A percentile compares a stretch with the other conserved stretches of the same genome.
Conservation (phyloP, 1,139 yeast species). For the Blastobotrys raffinosifermentans region DNA sequence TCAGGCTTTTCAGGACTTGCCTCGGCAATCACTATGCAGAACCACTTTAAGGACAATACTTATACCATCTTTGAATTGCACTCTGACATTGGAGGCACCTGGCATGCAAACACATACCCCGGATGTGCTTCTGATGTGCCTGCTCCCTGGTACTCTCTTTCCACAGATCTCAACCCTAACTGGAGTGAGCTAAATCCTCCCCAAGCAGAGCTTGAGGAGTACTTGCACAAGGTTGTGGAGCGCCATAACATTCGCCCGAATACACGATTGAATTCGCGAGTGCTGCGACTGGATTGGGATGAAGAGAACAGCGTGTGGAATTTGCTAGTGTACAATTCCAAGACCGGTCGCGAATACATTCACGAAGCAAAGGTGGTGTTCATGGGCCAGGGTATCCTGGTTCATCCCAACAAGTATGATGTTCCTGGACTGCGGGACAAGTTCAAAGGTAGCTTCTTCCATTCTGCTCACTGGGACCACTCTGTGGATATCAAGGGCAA, state of each 20-base stretch:
- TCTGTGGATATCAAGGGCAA: slow-evolving; percentile 20
- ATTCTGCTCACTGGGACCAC: slow-evolving; percentile 26
- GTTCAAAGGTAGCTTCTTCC: slow-evolving; percentile 26
- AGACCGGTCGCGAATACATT: slow-evolving; percentile 22
- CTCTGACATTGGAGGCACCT: slow-evolving; percentile 31
- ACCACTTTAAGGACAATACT: slow-evolving; percentile 35
- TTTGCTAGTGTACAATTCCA: slow-evolving; percentile 14
- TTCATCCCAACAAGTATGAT: slow-evolving; percentile 21
- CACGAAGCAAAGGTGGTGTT: slow-evolving; percentile 19
- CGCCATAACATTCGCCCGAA: slow-evolving; percentile 20
- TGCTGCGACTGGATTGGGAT: slow-evolving; percentile 26
- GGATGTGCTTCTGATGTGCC: slow-evolving; percentile 29
- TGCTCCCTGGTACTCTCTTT: slow-evolving; percentile 25
- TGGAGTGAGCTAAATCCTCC: slow-evolving; percentile 24
- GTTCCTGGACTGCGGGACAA: slow-evolving; percentile 26
- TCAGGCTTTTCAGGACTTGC: slow-evolving; percentile 37
- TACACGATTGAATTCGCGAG: slow-evolving; percentile 15
- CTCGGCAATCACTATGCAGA: slow-evolving; percentile 18
- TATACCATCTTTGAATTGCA: slow-evolving; percentile 29
- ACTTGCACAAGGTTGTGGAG: slow-evolving; percentile 20
- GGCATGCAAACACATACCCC: slow-evolving; percentile 25
- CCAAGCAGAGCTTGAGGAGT: slow-evolving; percentile 22
- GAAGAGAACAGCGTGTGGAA: slow-evolving; percentile 21
- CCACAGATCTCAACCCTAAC: slow-evolving; percentile 26
- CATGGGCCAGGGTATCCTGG: slow-evolving; percentile 22